These are phyloP conservation scores for Catunica adiposa DNA, from an alignment of 2,329 filamentous ascomycete species.

Conservation along the genomic window DNA sequence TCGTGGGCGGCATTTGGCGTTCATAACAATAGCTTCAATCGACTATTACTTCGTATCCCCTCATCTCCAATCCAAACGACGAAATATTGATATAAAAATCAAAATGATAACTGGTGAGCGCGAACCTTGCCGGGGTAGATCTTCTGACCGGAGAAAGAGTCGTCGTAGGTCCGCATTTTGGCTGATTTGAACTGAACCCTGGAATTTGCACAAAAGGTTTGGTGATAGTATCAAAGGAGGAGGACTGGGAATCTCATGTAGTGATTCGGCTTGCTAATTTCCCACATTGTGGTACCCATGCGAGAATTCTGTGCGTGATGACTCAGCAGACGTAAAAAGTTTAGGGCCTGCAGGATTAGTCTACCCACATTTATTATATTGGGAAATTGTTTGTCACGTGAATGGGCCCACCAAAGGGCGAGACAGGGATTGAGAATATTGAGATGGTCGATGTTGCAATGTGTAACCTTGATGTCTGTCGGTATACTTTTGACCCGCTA, in stretches of 20 bases:
- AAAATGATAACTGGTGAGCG: conserved; percentile 11
- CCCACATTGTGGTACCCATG: conserved; percentile 10
- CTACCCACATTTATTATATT: conserved; percentile 15
- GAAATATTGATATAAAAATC: conserved; percentile 4
- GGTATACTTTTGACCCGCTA: too few species aligned
- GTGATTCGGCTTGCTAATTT: conserved; percentile 13
- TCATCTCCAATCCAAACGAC: too few species aligned
- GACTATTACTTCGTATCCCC: neutral
- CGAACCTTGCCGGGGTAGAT: conserved; percentile 54
- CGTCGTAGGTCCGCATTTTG: conserved; percentile 52
- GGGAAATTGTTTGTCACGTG: conserved; percentile 5
- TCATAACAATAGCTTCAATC: neutral
- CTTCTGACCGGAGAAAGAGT: conserved; percentile 48
- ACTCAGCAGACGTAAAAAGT: conserved; percentile 16
- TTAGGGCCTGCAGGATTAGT: conserved; percentile 20
- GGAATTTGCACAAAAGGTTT: conserved; percentile 26
- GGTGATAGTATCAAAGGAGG: conserved; percentile 24
- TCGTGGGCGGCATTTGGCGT: neutral
- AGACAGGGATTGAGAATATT: neutral
- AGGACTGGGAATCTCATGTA: conserved; percentile 14
- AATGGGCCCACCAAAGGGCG: neutral
- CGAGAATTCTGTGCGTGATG: conserved; percentile 14
- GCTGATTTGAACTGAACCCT: conserved; percentile 23
- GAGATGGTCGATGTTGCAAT: neutral
- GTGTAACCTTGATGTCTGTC: too few species aligned